phyloP scores from a whole-genome alignment of 352 stramenopile genomes.

The Hyaloperonospora brassicae region DNA sequence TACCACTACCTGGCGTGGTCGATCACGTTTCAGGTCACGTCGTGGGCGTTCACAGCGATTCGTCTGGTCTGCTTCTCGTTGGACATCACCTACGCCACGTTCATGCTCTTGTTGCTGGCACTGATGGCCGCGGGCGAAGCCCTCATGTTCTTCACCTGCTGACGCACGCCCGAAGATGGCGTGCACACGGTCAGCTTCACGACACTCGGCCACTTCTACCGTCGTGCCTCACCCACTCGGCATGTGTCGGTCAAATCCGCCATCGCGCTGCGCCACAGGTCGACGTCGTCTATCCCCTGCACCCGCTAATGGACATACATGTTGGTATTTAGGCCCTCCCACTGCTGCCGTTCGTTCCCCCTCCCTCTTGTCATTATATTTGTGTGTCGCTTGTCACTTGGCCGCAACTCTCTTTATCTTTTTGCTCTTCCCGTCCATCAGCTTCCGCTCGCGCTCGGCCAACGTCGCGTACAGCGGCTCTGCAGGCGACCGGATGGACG shows the following conservation, averaged over 20 bases:
- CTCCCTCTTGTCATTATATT: no score
- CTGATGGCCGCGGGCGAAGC: constrained; percentile 43
- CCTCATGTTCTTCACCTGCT: constrained; percentile 80
- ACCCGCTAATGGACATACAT: constrained; percentile 15
- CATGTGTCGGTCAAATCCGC: constrained; percentile 3
- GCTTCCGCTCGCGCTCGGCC: constrained; percentile 21
- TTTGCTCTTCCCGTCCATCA: constrained; percentile 18
- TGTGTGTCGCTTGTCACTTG: constrained; percentile 12
- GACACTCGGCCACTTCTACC: neutral
- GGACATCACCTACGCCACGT: constrained; percentile 59
- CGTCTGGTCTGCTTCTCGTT: constrained; percentile 33
- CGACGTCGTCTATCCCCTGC: neutral
- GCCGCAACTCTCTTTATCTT: constrained; percentile 25
- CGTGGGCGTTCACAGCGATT: constrained; percentile 35
- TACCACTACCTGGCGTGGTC: constrained; percentile 62
- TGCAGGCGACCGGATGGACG: constrained; percentile 56
- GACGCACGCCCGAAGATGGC: constrained; percentile 17
- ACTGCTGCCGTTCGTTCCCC: no score
- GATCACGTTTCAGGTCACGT: constrained; percentile 56
- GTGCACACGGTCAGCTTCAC: constrained; percentile 2
- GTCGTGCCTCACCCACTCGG: constrained; percentile 23
- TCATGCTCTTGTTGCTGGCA: constrained; percentile 45
- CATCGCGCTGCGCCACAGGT: neutral
- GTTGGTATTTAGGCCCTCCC: constrained; percentile 14
- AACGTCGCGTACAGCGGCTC: constrained; percentile 36